Base-by-base conservation (phyloP, 169 alveolate species). In the Cryptosporidium canis region DNA sequence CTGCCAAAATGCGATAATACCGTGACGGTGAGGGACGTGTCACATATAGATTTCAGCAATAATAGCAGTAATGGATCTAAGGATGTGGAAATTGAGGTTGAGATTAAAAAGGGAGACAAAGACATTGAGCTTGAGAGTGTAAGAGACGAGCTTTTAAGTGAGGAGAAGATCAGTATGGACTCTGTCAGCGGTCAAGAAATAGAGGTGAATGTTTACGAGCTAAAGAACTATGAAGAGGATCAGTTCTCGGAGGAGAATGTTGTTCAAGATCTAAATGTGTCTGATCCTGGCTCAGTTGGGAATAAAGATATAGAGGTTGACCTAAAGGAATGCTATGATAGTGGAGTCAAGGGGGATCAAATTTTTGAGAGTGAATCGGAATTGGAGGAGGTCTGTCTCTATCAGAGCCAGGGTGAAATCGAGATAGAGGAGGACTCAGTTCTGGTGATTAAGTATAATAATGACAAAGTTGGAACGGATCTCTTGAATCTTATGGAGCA, bases 391-490 rank as follows among this genome's bases (percentile, higher is more conserved):
- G 18, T 33, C 9, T 33, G 29, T 24, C 16, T 5, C 27, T 5
- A 51, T 51, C 44, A 35, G 5, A 39, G 39, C 18, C 58, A 70
- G 21, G 84, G 84, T 14, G 84, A 70, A 70, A 70, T 70, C 12
- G 84, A 70, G 35, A 70, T 70, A 12, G 84, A 70, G 21, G 84
- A 70, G n/a, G 84, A 70, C 39, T 48, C 84, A 7, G 21, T 70
- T 24, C 39, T 70, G 27, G 53, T 70, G 4, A 70, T 70, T 4
- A 70, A 70, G 64, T 70, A 70, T 18, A 70, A 51, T 21, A 70
- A 70, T 37, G 48, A 35, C 4, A 33, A 39, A 3, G 21, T 70
- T 16, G 84, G 53, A 51, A 24, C 58, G 9, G 53, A 55, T 70
- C 8, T 70, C 37, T 55, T 70, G 21, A 12, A 70, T 29, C 35